phyloP scores from a whole-genome alignment of 208 protist genomes.

The Leptomonas pyrrhocoris region DNA sequence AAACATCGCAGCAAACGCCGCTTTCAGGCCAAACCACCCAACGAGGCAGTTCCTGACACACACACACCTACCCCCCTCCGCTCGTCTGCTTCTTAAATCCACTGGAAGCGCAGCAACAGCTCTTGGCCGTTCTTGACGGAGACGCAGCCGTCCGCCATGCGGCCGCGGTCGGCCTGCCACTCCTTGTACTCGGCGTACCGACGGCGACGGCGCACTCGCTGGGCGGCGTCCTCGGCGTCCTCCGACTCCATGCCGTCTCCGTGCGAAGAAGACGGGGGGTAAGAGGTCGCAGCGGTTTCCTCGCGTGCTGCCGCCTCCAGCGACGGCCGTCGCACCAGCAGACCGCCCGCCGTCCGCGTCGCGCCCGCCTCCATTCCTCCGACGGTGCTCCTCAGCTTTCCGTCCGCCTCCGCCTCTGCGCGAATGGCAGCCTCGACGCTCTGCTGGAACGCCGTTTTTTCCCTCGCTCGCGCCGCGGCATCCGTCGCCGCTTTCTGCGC shows the following conservation, averaged over 20 bases:
- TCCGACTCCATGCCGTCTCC: neutral
- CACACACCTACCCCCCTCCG: neutral
- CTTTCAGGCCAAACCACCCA: no score
- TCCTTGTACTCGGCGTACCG: slow-evolving; percentile 25
- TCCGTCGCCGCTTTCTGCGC: slow-evolving; percentile 38
- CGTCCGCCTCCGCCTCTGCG: slow-evolving; percentile 5
- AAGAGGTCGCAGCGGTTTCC: neutral
- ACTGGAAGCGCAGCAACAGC: slow-evolving; percentile 11
- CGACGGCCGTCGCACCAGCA: slow-evolving; percentile 23
- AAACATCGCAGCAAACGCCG: no score
- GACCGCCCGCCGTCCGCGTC: neutral
- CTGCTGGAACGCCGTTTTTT: slow-evolving; percentile 24
- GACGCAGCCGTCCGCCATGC: slow-evolving; percentile 25
- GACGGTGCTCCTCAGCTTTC: neutral
- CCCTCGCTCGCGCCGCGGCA: slow-evolving; percentile 25
- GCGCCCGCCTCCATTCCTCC: neutral
- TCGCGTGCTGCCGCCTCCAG: neutral
- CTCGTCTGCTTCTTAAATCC: slow-evolving; percentile 6
- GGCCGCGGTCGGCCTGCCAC: slow-evolving; percentile 24
- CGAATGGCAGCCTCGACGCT: slow-evolving; percentile 27
- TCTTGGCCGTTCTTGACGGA: neutral
- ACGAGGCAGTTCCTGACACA: no score
- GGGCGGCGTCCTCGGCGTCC: slow-evolving; percentile 23
- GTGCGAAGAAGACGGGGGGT: neutral
- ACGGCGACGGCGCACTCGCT: slow-evolving; percentile 16